Conservation (phyloP, 1,284 basidiomycete genomes). For the Papiliotrema terrestris region DNA sequence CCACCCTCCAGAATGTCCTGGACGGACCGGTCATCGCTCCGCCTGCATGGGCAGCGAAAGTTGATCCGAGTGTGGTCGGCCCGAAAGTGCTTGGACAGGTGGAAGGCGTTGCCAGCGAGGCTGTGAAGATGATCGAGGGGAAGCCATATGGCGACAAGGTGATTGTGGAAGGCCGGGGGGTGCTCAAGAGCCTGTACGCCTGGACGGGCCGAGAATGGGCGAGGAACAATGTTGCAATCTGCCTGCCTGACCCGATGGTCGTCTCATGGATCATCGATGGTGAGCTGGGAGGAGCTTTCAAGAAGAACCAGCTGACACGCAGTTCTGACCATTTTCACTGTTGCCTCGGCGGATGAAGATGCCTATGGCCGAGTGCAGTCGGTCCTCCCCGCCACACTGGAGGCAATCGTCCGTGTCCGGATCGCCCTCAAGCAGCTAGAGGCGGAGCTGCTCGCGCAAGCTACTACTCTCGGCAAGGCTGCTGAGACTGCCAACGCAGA, state of each 20-base stretch:
- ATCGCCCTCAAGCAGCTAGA: conserved; percentile 20
- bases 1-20: conserved; percentile 23
- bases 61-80: too few species aligned
- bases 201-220: conserved; percentile 38
- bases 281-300: conserved; percentile 17
- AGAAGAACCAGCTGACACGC: not conserved
- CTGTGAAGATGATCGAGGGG: conserved; percentile 20
- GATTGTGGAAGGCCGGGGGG: conserved; percentile 14
- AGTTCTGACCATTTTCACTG: conserved; percentile 32
- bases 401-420: conserved; percentile 37
- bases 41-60: too few species aligned
- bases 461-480: conserved; percentile 12
- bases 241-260: conserved; percentile 24
- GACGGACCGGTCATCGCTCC: conserved; percentile 25
- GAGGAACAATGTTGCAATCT: conserved; percentile 15
- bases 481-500: conserved; percentile 8
- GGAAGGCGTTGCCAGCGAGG: conserved; percentile 14
- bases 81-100: conserved; percentile 17
- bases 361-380: conserved; percentile 43
- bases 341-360: conserved; percentile 42
- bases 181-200: conserved; percentile 9
- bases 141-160: conserved; percentile 12
- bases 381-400: conserved; percentile 38
- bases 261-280: conserved; percentile 33
- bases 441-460: conserved; percentile 17